phyloP scores from a whole-genome alignment of 2,329 filamentous ascomycete species.

The Penicillium italicum region DNA sequence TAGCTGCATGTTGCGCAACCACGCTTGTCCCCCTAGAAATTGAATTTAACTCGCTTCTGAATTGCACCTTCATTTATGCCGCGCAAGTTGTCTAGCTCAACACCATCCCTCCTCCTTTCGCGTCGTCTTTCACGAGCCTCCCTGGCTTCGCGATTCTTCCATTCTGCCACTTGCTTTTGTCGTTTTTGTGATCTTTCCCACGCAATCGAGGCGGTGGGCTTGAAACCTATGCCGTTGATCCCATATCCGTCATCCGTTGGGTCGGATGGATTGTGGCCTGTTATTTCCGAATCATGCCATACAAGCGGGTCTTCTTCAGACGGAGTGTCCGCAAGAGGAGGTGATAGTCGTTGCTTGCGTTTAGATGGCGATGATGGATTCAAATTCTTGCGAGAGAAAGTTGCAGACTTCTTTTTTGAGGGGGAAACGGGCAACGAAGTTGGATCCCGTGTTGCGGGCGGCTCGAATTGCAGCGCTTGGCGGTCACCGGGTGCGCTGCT shows the following conservation, averaged over 20 bases:
- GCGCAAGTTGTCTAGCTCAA: conserved; percentile 25
- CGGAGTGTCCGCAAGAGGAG: conserved; percentile 28
- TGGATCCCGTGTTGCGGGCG: conserved; percentile 6
- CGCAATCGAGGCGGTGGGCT: conserved; percentile 57
- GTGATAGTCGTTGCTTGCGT: conserved; percentile 32
- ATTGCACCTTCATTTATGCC: conserved; percentile 29
- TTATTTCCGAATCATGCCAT: conserved; percentile 62
- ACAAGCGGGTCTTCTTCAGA: conserved; percentile 37
- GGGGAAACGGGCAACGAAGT: conserved; percentile 14
- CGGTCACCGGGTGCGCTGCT: conserved; percentile 7
- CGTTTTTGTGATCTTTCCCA: conserved; percentile 55
- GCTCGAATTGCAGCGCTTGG: conserved; percentile 9
- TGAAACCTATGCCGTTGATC: conserved; percentile 62
- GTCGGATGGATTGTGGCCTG: conserved; percentile 55
- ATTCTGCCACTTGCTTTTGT: conserved; percentile 57
- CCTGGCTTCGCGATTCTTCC: conserved; percentile 56
- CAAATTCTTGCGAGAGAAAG: conserved; percentile 25
- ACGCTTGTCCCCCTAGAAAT: conserved; percentile 22
- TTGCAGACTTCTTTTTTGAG: conserved; percentile 18
- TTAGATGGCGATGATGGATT: conserved; percentile 20
- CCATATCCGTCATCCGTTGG: conserved; percentile 61
- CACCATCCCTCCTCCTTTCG: conserved; percentile 46
- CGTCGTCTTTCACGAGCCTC: conserved; percentile 57
- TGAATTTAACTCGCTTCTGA: conserved; percentile 43
- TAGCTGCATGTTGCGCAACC: neutral